Conservation (phyloP, 306 rosid genomes). For the Vigna trinervia region DNA sequence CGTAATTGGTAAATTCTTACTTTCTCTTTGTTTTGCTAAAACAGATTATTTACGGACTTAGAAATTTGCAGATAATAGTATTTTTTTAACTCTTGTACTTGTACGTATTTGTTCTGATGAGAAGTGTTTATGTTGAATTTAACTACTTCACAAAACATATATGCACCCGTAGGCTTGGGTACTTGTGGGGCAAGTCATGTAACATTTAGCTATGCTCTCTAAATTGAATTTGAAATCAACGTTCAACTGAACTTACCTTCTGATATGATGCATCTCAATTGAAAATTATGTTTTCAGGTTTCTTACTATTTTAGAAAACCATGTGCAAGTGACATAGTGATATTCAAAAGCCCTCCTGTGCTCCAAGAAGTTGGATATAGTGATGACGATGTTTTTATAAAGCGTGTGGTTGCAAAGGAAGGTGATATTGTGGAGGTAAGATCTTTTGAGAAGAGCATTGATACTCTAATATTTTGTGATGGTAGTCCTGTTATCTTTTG, state of each 20-base stretch:
- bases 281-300: slow-evolving; percentile 64
- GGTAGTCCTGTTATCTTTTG: background rate
- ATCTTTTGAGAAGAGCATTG: slow-evolving; percentile 25
- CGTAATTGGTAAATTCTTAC: background rate
- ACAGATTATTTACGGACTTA: slow-evolving; percentile 4
- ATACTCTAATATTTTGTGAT: background rate
- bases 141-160: background rate
- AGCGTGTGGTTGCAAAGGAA: slow-evolving; percentile 88
- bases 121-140: slow-evolving; percentile 12
- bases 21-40: background rate
- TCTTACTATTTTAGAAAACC: slow-evolving; percentile 94
- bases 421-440: slow-evolving; percentile 94
- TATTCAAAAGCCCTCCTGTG: slow-evolving; percentile 93
- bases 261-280: slow-evolving; percentile 24
- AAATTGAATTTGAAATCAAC: slow-evolving; percentile 24
- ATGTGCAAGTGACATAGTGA: slow-evolving; percentile 89
- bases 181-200: background rate
- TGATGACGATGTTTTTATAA: slow-evolving; percentile 89
- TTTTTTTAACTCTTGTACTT: background rate
- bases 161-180: background rate
- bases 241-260: slow-evolving; percentile 20
- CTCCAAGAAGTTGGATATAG: slow-evolving; percentile 97
- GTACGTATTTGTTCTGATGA: slow-evolving; percentile 5
- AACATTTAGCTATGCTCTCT: background rate
- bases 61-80: background rate